These are phyloP conservation scores for Salix viminalis DNA, from an alignment of 345 rosid genomes.

Conservation along the genomic window DNA sequence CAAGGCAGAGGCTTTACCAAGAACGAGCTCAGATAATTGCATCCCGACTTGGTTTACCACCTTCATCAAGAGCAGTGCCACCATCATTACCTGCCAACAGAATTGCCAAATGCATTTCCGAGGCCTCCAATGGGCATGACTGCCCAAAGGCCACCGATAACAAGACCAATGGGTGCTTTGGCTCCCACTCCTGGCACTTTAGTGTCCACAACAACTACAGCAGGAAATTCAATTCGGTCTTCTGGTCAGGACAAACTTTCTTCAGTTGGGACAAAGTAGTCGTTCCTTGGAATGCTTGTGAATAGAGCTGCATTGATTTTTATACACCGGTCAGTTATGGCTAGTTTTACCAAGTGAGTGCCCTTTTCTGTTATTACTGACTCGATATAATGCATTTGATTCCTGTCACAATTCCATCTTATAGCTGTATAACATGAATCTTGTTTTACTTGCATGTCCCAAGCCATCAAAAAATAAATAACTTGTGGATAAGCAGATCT, in stretches of 20 bases:
- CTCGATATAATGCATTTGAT: neutral
- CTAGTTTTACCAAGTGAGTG: constrained; percentile 29
- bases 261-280: constrained; percentile 32
- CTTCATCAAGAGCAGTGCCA: constrained; percentile 56
- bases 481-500: neutral
- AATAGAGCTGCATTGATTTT: constrained; percentile 14
- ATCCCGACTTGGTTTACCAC: constrained; percentile 70
- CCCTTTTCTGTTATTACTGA: neutral
- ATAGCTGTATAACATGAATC: neutral
- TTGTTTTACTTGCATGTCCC: neutral
- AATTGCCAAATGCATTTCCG: constrained; percentile 55
- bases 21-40: constrained; percentile 95
- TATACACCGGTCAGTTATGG: neutral
- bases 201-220: constrained; percentile 38
- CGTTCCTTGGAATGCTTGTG: constrained; percentile 8
- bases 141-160: constrained; percentile 62
- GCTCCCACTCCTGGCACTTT: constrained; percentile 40
- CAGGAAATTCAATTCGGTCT: constrained; percentile 53
- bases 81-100: constrained; percentile 62
- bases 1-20: constrained; percentile 80
- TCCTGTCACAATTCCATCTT: neutral
- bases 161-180: constrained; percentile 52
- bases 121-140: constrained; percentile 65
- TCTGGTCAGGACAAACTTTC: constrained; percentile 36
- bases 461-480: neutral